phyloP scores from a whole-genome alignment of 192 early-diverging fungal genomes.

The Entomortierella parvispora region DNA sequence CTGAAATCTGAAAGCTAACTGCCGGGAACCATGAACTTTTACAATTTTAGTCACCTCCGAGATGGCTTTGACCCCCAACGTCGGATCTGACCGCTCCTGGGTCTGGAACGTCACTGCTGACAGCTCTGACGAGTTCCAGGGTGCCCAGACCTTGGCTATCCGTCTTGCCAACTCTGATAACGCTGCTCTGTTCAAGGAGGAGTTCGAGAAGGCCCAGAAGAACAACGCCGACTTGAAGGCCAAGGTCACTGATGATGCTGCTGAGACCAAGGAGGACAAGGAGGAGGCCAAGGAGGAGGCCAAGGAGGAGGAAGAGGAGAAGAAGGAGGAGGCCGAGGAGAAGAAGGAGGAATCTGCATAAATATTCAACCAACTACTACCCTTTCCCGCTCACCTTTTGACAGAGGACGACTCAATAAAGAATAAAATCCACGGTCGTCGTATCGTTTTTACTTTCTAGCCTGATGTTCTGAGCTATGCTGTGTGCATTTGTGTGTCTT shows the following conservation, averaged over 20 bases:
- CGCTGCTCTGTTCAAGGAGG: constrained; percentile 47
- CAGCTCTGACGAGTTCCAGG: constrained; percentile 84
- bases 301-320: constrained; percentile 43
- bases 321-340: constrained; percentile 45
- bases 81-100: constrained; percentile 99
- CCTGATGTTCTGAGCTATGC: no score
- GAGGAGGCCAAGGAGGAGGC: constrained; percentile 48
- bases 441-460: no score
- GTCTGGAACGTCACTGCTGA: constrained; percentile 94
- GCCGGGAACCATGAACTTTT: background rate
- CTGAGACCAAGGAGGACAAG: constrained; percentile 35
- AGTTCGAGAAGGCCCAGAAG: constrained; percentile 80
- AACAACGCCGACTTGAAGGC: constrained; percentile 90
- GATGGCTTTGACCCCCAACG: constrained; percentile 93
- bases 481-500: no score
- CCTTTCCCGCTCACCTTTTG: background rate
- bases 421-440: no score
- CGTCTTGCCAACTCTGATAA: constrained; percentile 95
- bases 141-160: constrained; percentile 89
- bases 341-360: constrained; percentile 22
- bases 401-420: background rate
- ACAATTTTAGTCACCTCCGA: constrained; percentile 80
- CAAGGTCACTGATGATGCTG: constrained; percentile 65
- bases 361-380: no score
- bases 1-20: background rate